These are phyloP conservation scores for Penicillium sp. DNA, from an alignment of 2,329 filamentous ascomycete species.

Conservation along the genomic window DNA sequence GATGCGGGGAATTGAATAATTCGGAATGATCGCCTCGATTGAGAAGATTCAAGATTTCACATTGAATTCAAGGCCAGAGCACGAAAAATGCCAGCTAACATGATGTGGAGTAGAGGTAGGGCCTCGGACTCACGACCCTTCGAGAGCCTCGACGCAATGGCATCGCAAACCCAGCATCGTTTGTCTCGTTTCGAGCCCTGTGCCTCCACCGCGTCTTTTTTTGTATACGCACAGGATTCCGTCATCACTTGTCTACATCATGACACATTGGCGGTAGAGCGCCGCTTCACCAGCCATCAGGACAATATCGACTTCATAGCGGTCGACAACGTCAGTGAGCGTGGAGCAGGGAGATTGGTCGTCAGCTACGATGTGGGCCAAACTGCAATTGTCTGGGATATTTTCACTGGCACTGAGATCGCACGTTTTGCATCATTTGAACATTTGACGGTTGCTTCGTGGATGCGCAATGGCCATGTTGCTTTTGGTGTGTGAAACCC, in stretches of 20 bases:
- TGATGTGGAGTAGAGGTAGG: constrained; percentile 54
- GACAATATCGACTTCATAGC: constrained; percentile 78
- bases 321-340: constrained; percentile 86
- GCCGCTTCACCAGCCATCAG: constrained; percentile 74
- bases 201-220: constrained; percentile 82
- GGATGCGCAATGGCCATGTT: constrained; percentile 97
- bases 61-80: neutral
- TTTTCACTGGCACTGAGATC: constrained; percentile 84
- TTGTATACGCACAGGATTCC: constrained; percentile 79
- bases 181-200: constrained; percentile 69
- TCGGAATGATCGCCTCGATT: neutral
- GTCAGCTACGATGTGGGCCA: constrained; percentile 89
- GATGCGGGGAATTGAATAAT: constrained; percentile 4
- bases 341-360: constrained; percentile 74
- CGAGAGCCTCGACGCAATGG: constrained; percentile 46
- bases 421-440: constrained; percentile 91
- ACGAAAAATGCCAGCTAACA: constrained; percentile 48
- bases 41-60: neutral
- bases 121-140: constrained; percentile 55
- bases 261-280: constrained; percentile 83
- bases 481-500: constrained; percentile 72
- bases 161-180: constrained; percentile 18
- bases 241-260: constrained; percentile 84
- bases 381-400: constrained; percentile 94
- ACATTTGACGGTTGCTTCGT: constrained; percentile 73